Evolutionary conservation across 441 rosid species (phyloP).

Genomic region (Brassica balearica): DNA sequence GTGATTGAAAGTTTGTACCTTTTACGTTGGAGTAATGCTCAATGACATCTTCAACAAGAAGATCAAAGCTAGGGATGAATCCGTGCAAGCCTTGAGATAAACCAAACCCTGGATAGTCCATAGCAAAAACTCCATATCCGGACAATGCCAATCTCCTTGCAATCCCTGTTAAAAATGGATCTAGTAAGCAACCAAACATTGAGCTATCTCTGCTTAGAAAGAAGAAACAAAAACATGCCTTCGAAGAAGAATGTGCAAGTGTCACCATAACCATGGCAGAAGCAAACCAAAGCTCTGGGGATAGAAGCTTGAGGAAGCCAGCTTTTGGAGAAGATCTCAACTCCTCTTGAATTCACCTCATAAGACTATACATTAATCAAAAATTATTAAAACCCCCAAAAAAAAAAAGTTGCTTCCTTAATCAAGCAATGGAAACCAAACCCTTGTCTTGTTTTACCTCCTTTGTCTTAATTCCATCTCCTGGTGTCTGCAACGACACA

Average conservation of each 20-base stretch:
- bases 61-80: too few relatives aligned
- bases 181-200: conserved; percentile 25
- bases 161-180: too few relatives aligned
- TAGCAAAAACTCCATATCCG: too few relatives aligned
- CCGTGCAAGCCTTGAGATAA: too few relatives aligned
- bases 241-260: conserved; percentile 93
- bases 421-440: too few relatives aligned
- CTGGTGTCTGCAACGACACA: conserved; percentile 64
- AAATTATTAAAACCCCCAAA: too few relatives aligned
- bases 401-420: too few relatives aligned
- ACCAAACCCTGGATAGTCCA: too few relatives aligned
- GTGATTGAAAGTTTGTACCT: too few relatives aligned
- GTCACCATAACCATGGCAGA: conserved; percentile 98
- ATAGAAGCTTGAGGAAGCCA: conserved; percentile 78
- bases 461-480: conserved; percentile 61
- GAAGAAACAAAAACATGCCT: conserved; percentile 54
- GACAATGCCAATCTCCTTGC: not conserved
- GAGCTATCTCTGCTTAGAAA: too few relatives aligned
- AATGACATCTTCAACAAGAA: too few relatives aligned
- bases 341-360: conserved; percentile 81
- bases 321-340: conserved; percentile 82
- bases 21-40: too few relatives aligned
- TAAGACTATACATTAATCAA: conserved; percentile 51
- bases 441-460: conserved; percentile 56
- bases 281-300: conserved; percentile 80